Conservation (phyloP, 2,329 filamentous ascomycete species). For the Apiospora malaysiana region DNA sequence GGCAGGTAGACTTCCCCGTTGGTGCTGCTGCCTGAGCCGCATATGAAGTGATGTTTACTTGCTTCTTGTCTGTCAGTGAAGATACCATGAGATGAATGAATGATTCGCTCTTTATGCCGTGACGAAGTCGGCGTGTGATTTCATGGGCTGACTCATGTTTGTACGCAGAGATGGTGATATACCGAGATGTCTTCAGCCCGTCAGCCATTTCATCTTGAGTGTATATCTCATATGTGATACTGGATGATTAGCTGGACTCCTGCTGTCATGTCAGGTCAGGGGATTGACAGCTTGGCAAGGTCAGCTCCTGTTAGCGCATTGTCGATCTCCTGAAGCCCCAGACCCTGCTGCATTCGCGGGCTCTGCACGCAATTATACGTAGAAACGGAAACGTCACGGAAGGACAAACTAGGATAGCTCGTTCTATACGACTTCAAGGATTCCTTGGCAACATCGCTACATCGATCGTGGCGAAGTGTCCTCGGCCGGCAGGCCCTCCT, state of each 20-base stretch:
- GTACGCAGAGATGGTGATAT: not conserved
- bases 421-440: not conserved
- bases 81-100: too few species aligned
- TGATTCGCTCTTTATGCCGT: not conserved
- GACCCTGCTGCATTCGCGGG: not conserved
- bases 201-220: not conserved
- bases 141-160: not conserved
- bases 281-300: too few species aligned
- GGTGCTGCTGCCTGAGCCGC: not conserved
- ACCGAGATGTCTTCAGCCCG: too few species aligned
- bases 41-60: not conserved
- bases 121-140: not conserved
- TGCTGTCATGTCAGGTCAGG: not conserved
- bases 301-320: not conserved
- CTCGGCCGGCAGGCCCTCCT: not conserved
- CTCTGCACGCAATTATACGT: not conserved
- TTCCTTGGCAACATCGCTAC: not conserved
- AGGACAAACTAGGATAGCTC: not conserved
- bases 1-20: not conserved
- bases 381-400: not conserved
- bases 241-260: not conserved
- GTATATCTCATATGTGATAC: too few species aligned
- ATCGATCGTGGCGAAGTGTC: not conserved
- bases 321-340: not conserved
- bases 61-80: not conserved